Percentiles rank a stretch among this genome's conserved stretches.
These are phyloP conservation scores for Mycena albidolilacea DNA, from an alignment of 768 basidiomycete species.

Conservation along the genomic window DNA sequence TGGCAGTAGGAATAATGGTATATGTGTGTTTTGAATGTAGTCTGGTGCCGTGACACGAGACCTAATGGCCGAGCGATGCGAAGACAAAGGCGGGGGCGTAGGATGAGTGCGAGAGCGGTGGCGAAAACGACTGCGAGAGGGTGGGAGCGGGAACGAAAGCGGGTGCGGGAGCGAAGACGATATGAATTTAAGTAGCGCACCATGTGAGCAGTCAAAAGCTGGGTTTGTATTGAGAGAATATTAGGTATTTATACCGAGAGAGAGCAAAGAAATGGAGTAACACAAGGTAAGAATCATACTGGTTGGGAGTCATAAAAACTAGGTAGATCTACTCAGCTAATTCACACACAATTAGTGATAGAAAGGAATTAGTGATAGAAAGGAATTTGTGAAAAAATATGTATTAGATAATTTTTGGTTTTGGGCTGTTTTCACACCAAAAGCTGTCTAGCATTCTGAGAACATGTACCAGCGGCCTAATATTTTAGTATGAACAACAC, in stretches of 20 bases:
- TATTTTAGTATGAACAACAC: too few relatives aligned
- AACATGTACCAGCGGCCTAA: too few relatives aligned
- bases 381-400: too few relatives aligned
- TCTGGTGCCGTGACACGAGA: not conserved
- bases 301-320: not conserved
- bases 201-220: not conserved
- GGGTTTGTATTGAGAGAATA: not conserved
- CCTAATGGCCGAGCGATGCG: too few relatives aligned
- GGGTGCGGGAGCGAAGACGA: too few relatives aligned
- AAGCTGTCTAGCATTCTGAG: too few relatives aligned
- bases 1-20: not conserved
- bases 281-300: not conserved
- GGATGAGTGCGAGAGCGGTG: not conserved
- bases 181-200: not conserved
- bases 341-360: too few relatives aligned
- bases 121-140: not conserved
- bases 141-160: not conserved
- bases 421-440: too few relatives aligned
- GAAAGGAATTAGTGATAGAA: too few relatives aligned
- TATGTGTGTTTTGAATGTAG: not conserved
- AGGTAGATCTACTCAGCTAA: too few relatives aligned
- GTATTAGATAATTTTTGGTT: too few relatives aligned
- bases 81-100: too few relatives aligned
- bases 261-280: conserved; percentile 1
- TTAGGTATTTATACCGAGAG: not conserved